Evolutionary conservation across 2,329 filamentous ascomycete species (phyloP), one percentile per base, ranked within the genome.

Genomic region (Fusarium marasasianum): DNA sequence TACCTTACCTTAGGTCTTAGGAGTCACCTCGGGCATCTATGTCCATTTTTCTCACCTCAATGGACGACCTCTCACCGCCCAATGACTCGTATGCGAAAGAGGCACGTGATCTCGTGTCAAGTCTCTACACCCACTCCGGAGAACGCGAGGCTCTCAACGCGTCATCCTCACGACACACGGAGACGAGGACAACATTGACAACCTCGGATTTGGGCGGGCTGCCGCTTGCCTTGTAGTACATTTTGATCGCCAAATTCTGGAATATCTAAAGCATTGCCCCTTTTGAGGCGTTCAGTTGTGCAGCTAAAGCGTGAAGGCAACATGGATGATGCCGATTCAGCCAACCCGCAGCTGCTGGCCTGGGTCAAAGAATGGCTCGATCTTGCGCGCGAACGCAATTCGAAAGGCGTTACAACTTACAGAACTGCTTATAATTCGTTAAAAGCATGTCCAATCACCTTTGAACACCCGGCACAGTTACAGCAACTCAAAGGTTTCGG

Each of bases 361-460:
- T 95, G 92, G 91, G 90, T 95, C 57, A 91, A 93, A 78, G 92
- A 95, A 84, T 94, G 92, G 92, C 87, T 92, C 56, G 92, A 95
- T 50, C 80, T 88, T 45, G 93, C 92, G 18, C 87, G 88, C 55
- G 90, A 94, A 75, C 88, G 88, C 51, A 94, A 92, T 78, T 89
- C 90, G 24, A 94, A 94, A 79, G 92, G 92, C 29, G 83, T 91
- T 31, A 89, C 87, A n/a, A 91, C 89, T 0, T 96, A 95, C 81
- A 92, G 90, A 73, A 90, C 92, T 76, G 94, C 94, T 2, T 94
- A 94, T 78, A 88, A 94, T 66, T 93, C 93, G 6, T 89, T 96
- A 81, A 93, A 91, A 81, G 89, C 89, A 18, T 95, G 93, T 72
- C 93, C 94, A 1, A 84, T 94, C 44, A 82, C 83, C 3, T 93